phyloP scores from a whole-genome alignment of 495 filamentous ascomycete genomes.

The Cetradonia linearis region DNA sequence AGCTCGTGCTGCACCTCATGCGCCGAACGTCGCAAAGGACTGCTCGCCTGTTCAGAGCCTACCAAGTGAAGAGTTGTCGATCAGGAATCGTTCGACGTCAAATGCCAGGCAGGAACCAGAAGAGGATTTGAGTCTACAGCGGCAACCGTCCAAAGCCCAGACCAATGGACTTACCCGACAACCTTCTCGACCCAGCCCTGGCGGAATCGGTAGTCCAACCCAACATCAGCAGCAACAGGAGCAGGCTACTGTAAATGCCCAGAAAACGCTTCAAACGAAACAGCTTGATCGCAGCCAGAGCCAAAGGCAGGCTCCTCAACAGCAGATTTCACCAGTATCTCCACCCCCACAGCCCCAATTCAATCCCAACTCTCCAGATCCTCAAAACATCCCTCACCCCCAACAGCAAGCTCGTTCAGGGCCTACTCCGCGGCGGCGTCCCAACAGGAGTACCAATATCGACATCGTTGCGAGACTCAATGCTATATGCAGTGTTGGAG shows the following conservation, averaged over 20 bases:
- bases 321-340: constrained; percentile 29
- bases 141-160: constrained; percentile 34
- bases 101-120: constrained; percentile 18
- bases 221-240: constrained; percentile 81
- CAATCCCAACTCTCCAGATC: constrained; percentile 34
- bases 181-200: constrained; percentile 28
- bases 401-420: constrained; percentile 36
- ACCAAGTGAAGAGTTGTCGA: constrained; percentile 40
- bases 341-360: constrained; percentile 46
- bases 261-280: constrained; percentile 50
- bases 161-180: constrained; percentile 32
- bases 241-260: constrained; percentile 63
- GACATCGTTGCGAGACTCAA: constrained; percentile 78
- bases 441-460: constrained; percentile 62
- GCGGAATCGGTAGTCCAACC: constrained; percentile 34
- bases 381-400: constrained; percentile 46
- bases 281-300: constrained; percentile 55
- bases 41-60: constrained; percentile 45
- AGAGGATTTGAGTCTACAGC: constrained; percentile 29
- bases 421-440: constrained; percentile 52
- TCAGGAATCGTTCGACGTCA: constrained; percentile 20
- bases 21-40: constrained; percentile 41
- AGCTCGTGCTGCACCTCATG: constrained; percentile 37
- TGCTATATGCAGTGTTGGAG: constrained; percentile 78
- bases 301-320: constrained; percentile 43